Base-by-base conservation (phyloP, 352 stramenopile genomes). In the Saprolegnia diclina region DNA sequence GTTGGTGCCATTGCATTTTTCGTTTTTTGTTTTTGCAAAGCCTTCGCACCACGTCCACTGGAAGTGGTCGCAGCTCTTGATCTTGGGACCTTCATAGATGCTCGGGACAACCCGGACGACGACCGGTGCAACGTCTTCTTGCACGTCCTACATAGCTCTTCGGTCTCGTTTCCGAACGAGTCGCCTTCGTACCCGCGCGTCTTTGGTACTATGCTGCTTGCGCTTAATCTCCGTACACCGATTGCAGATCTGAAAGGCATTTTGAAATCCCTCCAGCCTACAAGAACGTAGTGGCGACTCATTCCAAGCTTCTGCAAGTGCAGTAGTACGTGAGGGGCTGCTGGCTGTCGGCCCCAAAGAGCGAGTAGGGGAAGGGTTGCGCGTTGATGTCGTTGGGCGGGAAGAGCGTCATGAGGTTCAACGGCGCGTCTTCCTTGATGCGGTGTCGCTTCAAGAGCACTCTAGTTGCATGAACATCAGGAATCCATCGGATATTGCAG, bases 31-130 rank as follows among this genome's bases (percentile, higher is more conserved):
- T 62, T 93, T 93, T 50, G 83, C 83, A 32, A 88, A 93, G 4
- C 85, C 85, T 75, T 93, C 85, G 71, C 85, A 93, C 85, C 85
- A 93, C 0, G 83, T 93, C 85, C 85, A 93, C 66, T 91, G 85
- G 64, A 91, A 93, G 67, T 93, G 85, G 57, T 93, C 85, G 45
- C 85, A 93, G 53, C 80, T 90, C 68, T 88, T 88, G 62, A 93
- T 83, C 71, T 93, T 93, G 67, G 73, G 71, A 42, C 85, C 85
- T 84, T 93, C 85, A 62, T 82, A 91, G 5, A 63, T 62, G 0
- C 77, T 81, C 0, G 85, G 85, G 11, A 93, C 85, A 18, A 91
- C 85, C 11, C 85, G 83, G 35, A 93, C 85, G 21, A 93, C 74
- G 40, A 93, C 85, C 0, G 85, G 85, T 29, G 82, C 78, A 4